Evolutionary conservation across 2,329 filamentous ascomycete genomes (phyloP), one percentile per base, ranked within the genome.

Genomic region (Paradendryphiella salina): DNA sequence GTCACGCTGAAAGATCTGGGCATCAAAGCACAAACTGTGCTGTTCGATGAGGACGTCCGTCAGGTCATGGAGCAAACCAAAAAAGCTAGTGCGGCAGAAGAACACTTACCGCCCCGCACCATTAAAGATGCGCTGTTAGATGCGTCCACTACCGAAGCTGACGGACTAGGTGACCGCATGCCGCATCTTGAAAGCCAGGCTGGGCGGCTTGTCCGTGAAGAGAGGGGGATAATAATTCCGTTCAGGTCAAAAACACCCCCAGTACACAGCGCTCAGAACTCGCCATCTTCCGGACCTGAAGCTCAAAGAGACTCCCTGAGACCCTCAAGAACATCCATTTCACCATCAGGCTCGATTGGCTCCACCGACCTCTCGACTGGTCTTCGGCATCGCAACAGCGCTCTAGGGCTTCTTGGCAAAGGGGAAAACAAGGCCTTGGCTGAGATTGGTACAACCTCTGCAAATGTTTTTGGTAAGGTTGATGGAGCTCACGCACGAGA

Each of bases 101-200:
- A 71, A 45, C 63, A 70, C 46, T 57, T 50, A 26, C 72, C 70
- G 31, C 82, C 84, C 4, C 88, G 90, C 60, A 96, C 91, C 0
- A 94, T 97, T 59, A 85, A 89, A 3, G 93, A 97, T 73, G 94
- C 94, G 5, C 78, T 97, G 13, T 79, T 96, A 23, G 94, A 97
- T 72, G 94, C 94, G 5, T 95, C 91, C 1, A 92, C 90, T 76
- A 91, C 88, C 0, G 90, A 94, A 56, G 88, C 93, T 64, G 85
- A 88, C 57, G 78, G 85, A 0, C 73, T 82, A 6, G 76, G 82
- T 34, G 54, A 60, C n/a, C 75, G 75, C 41, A 68, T 73, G 37
- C 62, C 72, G 11, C 72, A 72, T 44, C 68, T 71, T 20, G 73
- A 73, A 56, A 76, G 65, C 52, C 74, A 76, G 44, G 66, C 69